Evolutionary conservation across 2,329 filamentous ascomycete genomes (phyloP).

Genomic region (Hypomyces rosellus): DNA sequence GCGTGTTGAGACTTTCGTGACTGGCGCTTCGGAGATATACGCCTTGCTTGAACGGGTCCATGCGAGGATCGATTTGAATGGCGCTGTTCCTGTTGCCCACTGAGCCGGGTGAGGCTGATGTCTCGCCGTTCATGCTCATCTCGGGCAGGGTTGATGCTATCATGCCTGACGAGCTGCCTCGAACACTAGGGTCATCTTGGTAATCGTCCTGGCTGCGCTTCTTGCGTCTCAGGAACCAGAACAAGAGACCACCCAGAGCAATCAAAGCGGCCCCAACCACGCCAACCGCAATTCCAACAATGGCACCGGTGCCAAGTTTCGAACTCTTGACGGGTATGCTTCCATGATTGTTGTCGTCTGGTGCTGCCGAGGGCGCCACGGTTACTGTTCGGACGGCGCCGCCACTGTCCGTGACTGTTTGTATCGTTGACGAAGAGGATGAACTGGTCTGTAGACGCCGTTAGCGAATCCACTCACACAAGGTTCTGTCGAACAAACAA

Average conservation of each 20-base stretch:
- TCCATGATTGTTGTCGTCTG: constrained; percentile 14
- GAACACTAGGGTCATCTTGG: constrained; percentile 39
- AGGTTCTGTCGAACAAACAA: too few relatives aligned
- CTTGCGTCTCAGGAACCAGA: constrained; percentile 40
- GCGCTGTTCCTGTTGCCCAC: constrained; percentile 46
- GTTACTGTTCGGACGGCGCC: constrained; percentile 51
- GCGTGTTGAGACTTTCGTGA: constrained; percentile 56
- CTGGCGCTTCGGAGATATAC: constrained; percentile 54
- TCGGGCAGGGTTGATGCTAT: constrained; percentile 38
- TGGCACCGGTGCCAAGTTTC: constrained; percentile 38
- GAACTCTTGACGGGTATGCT: constrained; percentile 15
- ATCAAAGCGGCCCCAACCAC: constrained; percentile 39
- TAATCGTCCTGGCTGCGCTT: constrained; percentile 38
- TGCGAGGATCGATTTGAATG: constrained; percentile 54
- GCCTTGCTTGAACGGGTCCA: constrained; percentile 54
- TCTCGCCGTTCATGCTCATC: constrained; percentile 28
- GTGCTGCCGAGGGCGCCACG: constrained; percentile 33
- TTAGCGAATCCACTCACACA: too few relatives aligned
- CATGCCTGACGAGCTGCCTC: constrained; percentile 46
- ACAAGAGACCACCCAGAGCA: constrained; percentile 30
- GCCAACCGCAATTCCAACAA: constrained; percentile 48
- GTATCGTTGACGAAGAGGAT: constrained; percentile 25
- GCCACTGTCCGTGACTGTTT: constrained; percentile 47
- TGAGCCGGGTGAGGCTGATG: constrained; percentile 27
- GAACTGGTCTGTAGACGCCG: constrained; percentile 8